A percentile compares a stretch with the other conserved stretches of the same genome.
phyloP scores from a whole-genome alignment of 495 filamentous ascomycete genomes.

The Neurospora tetraspora region DNA sequence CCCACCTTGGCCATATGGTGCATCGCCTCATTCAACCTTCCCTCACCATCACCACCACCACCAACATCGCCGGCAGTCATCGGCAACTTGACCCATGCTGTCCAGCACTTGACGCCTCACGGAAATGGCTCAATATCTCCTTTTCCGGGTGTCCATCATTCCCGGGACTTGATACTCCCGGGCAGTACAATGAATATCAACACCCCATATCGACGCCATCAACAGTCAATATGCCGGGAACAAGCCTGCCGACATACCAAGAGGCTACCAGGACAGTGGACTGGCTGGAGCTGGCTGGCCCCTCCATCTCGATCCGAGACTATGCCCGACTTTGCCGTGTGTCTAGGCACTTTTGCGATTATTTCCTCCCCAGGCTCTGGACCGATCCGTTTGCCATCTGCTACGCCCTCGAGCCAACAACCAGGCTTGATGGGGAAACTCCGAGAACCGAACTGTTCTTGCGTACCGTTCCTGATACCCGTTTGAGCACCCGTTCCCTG shows the following conservation, averaged over 20 bases:
- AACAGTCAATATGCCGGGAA: not conserved
- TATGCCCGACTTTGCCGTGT: constrained; percentile 35
- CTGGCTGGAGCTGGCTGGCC: constrained; percentile 35
- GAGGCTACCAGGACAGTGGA: constrained; percentile 28
- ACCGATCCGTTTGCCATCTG: constrained; percentile 24
- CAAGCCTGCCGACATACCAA: constrained; percentile 31
- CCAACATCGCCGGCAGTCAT: not conserved
- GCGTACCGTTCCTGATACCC: not conserved
- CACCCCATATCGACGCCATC: not conserved
- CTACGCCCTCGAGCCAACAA: constrained; percentile 7
- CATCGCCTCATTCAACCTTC: not conserved
- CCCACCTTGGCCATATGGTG: not conserved
- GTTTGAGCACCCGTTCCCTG: not conserved
- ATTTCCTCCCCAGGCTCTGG: constrained; percentile 39
- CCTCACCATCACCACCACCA: not conserved
- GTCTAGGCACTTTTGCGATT: constrained; percentile 27
- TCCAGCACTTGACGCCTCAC: not conserved
- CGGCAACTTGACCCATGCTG: not conserved
- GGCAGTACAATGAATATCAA: not conserved
- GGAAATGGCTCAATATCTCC: not conserved
- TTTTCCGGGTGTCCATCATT: not conserved
- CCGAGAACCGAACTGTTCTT: not conserved
- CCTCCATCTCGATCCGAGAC: constrained; percentile 20
- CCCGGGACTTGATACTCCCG: not conserved
- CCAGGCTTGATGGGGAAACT: not conserved